Evolutionary conservation across 495 filamentous ascomycete genomes (phyloP), one percentile per base, ranked within the genome.

Genomic region (Hypomontagnella submonticulosa): DNA sequence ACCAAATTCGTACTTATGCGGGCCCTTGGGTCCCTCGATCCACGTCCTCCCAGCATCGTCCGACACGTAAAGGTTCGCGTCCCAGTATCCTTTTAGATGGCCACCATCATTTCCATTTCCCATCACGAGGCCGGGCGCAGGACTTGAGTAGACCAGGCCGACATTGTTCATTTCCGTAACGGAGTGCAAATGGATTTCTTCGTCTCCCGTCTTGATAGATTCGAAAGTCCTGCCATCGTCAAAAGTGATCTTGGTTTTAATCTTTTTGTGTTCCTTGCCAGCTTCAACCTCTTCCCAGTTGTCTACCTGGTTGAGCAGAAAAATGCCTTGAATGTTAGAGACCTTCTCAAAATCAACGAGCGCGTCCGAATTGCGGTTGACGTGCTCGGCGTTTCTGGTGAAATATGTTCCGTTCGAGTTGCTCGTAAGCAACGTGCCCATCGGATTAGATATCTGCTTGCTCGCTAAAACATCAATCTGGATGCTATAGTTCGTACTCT

Each of bases 361-460:
- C 4, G 90, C 91, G 3, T 76, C 67, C 10, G 53, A 20, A 71
- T 91, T 87, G 50, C 92, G 88, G 75, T 99, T 98, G 27, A 93
- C 97, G 73, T 97, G 87, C 68, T 94, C 89, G 50, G 92, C 87
- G 71, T 97, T 97, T 53, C 88, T 85, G 0, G 87, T 92, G 75
- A 97, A 99, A 72, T 96, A 97, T 1, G 93, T 97, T 41, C 95
- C 95, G 70, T 97, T 95, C 15, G 92, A 97, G 67, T 98, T 98
- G 71, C 94, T 97, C 7, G 91, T 94, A 67, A 96, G 91, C 15
- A 97, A 81, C 2, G 90, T 85, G 18, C 95, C 95, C 85, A 97
- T 92, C 4, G 90, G 87, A 34, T 79, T 85, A 2, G 78, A 79
- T 30, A 81, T 76, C 4, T 71, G 71, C 59, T 42, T 74, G 9